Percentiles rank a stretch among this genome's conserved stretches.
Conservation (phyloP, 2,329 filamentous ascomycete genomes). For the Botrytis byssoidea region DNA sequence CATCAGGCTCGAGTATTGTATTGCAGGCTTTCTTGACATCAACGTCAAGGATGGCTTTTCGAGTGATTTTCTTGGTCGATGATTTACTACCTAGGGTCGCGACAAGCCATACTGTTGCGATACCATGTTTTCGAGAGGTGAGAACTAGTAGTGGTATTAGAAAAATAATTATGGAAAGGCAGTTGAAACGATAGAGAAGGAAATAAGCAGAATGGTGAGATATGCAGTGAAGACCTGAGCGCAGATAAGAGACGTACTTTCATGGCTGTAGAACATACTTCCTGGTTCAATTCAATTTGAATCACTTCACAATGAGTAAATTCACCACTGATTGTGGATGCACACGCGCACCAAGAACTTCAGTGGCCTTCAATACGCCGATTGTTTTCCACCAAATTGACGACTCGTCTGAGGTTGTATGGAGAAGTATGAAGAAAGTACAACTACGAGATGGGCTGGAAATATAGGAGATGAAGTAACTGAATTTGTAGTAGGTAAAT, state of each 20-base stretch:
- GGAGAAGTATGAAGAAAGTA: not conserved
- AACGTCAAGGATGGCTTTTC: constrained; percentile 85
- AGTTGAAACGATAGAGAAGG: not conserved
- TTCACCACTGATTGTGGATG: not conserved
- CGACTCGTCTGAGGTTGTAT: not conserved
- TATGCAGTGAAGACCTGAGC: not conserved
- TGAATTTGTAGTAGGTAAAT: not conserved
- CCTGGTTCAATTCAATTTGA: not conserved
- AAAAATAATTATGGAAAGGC: not conserved
- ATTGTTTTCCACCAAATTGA: not conserved
- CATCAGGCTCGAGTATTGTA: constrained; percentile 81
- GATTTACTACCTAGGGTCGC: constrained; percentile 80
- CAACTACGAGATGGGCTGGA: not conserved
- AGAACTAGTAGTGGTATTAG: constrained; percentile 56
- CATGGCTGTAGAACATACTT: constrained; percentile 91
- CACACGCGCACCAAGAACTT: not conserved
- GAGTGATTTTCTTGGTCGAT: constrained; percentile 68
- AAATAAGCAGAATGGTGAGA: not conserved
- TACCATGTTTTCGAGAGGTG: constrained; percentile 81
- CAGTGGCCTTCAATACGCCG: not conserved
- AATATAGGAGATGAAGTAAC: not conserved
- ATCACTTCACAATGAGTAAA: not conserved
- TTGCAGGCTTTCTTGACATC: constrained; percentile 82
- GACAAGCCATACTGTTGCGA: constrained; percentile 93
- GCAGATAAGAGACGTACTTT: constrained; percentile 59